Evolutionary conservation across 1,139 yeast genomes (phyloP).

Genomic region (Sugiyamaella paludigena): DNA sequence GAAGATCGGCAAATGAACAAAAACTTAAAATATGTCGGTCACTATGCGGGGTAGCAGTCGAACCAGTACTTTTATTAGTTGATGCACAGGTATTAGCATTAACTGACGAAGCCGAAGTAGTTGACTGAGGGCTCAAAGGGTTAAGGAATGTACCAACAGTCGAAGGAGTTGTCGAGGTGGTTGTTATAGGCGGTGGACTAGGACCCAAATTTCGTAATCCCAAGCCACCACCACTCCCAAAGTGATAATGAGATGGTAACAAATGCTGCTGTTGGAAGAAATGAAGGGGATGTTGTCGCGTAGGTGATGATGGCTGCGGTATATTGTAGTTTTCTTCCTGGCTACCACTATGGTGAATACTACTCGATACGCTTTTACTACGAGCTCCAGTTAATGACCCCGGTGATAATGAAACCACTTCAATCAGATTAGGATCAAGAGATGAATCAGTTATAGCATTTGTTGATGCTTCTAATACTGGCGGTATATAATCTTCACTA

Average conservation of each 20-base stretch:
- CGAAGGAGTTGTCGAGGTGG: not conserved
- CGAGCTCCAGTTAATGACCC: conserved; percentile 51
- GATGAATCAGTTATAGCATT: conserved; percentile 55
- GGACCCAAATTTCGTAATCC: conserved; percentile 5
- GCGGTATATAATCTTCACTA: conserved; percentile 73
- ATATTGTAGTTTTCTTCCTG: conserved; percentile 3
- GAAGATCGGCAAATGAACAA: conserved; percentile 77
- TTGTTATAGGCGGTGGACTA: not conserved
- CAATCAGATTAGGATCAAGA: conserved; percentile 63
- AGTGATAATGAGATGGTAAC: conserved; percentile 1
- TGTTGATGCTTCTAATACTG: conserved; percentile 79
- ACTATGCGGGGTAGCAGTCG: not conserved
- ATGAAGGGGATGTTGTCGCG: not conserved
- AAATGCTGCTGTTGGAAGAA: not conserved
- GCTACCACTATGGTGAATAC: conserved; percentile 1
- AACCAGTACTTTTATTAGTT: not conserved
- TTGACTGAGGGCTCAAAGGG: too few species aligned
- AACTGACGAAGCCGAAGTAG: not conserved
- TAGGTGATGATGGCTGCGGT: conserved; percentile 3
- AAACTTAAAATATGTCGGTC: conserved; percentile 55
- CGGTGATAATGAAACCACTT: conserved; percentile 61
- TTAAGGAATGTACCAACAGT: too few species aligned
- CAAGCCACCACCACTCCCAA: conserved; percentile 3
- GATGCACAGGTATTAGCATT: not conserved
- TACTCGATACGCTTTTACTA: conserved; percentile 13